Evolutionary conservation across 2,329 filamentous ascomycete species (phyloP).

Genomic region (Hysterium pulicare): DNA sequence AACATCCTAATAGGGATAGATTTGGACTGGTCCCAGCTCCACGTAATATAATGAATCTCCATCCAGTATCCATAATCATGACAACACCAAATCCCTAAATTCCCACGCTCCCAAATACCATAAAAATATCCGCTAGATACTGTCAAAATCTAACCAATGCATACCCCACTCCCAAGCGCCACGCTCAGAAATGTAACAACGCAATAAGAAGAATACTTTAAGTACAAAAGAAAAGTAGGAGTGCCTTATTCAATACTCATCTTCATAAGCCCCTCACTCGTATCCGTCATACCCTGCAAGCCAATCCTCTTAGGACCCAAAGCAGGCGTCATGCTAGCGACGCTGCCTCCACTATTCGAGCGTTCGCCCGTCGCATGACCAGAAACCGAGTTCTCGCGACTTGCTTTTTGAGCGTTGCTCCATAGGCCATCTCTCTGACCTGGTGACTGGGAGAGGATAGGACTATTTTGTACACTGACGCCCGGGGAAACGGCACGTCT

Average conservation of each 20-base stretch:
- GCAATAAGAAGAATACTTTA: no score
- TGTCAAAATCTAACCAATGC: no score
- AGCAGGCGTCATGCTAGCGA: slow-evolving; percentile 40
- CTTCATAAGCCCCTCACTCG: slow-evolving; percentile 92
- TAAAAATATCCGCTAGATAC: no score
- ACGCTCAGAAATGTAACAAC: no score
- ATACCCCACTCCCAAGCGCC: no score
- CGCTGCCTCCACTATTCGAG: slow-evolving; percentile 48
- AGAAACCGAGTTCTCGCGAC: slow-evolving; percentile 52
- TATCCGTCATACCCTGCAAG: slow-evolving; percentile 89
- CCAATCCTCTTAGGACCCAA: slow-evolving; percentile 47
- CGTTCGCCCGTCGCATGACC: slow-evolving; percentile 51
- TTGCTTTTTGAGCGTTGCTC: slow-evolving; percentile 67
- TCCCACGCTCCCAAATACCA: no score
- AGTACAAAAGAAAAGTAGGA: no score
- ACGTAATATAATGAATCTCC: no score
- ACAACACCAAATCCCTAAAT: no score
- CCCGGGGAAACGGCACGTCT: slow-evolving; percentile 86
- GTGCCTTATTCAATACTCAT: slow-evolving; percentile 94
- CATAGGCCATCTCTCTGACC: slow-evolving; percentile 71
- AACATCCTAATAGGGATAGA: no score
- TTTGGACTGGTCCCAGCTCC: no score
- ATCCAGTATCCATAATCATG: no score
- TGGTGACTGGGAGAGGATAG: slow-evolving; percentile 76
- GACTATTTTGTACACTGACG: slow-evolving; percentile 86